Evolutionary conservation across 73 alveolate genomes (phyloP), one percentile per base, ranked within the genome.

Genomic region (Stentor coeruleus): DNA sequence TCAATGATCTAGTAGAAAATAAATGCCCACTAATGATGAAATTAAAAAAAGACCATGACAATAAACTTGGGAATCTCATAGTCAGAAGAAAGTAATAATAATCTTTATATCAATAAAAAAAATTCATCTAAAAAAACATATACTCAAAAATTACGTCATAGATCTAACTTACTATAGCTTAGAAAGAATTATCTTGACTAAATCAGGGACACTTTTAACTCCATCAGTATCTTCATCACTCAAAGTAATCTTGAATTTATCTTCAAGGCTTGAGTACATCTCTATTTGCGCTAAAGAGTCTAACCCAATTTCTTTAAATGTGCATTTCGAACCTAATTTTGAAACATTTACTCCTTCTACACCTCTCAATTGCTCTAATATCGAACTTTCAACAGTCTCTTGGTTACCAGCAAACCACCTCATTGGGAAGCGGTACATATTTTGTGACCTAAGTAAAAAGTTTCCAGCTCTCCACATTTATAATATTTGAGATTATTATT

Each of bases 251-350:
- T 57, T 57, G 20, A 66, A 66, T 66, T 66, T 66, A 30, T 66
- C 81, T 66, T 66, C 81, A 20, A 66, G 35, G 35, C 59, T 57
- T 1, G 49, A 15, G 38, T 0, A 1, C 0, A 66, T 57, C 35
- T 66, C 81, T 36, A 66, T 36, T 66, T 66, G 37, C 15, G 38
- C 81, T 15, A 66, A 30, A 1, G 81, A 66, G 35, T 66, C 81
- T 57, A 66, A 36, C 0, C 81, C 81, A 28, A 66, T 28, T 66
- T 66, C 38, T 30, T 66, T 57, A 66, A 66, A 66, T 15, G 30
- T 0, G 49, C 59, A 0, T 0, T 66, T 36, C 1, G 3, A 1
- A 0, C 0, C 20, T 30, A 66, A 20, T 57, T 66, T 66, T 14
- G 14, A 20, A 20, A 28, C 49, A 30, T 66, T 57, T 57, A 66